Evolutionary conservation across 257 asterid genomes (phyloP).

Genomic region (Primulina eburnea): DNA sequence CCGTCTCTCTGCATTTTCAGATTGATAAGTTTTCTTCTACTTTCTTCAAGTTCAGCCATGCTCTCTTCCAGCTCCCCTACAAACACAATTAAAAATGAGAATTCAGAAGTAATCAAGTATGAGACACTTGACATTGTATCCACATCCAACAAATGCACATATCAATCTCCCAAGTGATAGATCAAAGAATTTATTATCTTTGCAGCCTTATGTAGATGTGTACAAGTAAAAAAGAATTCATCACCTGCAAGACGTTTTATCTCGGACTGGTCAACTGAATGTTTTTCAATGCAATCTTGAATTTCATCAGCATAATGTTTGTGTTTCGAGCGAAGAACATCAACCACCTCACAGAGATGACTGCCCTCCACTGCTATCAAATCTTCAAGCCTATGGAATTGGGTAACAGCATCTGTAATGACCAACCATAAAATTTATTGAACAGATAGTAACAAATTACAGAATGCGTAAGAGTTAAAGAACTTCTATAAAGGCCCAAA

Average conservation of each 20-base stretch:
- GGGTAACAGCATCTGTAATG: conserved; percentile 55
- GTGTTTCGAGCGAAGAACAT: conserved; percentile 63
- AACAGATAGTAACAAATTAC: conserved; percentile 1
- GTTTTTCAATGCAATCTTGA: conserved; percentile 55
- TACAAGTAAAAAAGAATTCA: conserved; percentile 7
- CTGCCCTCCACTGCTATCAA: conserved; percentile 68
- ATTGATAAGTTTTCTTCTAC: conserved; percentile 78
- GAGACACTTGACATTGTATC: conserved; percentile 10
- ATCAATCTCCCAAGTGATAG: conserved; percentile 12
- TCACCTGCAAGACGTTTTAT: conserved; percentile 73
- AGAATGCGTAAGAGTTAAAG: not conserved
- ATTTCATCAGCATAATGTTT: conserved; percentile 68
- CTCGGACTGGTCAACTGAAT: conserved; percentile 67
- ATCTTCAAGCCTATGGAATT: conserved; percentile 59
- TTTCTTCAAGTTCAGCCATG: conserved; percentile 89
- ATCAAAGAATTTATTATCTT: conserved; percentile 17
- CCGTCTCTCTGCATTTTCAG: conserved; percentile 85
- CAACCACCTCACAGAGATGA: conserved; percentile 52
- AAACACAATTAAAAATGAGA: conserved; percentile 24
- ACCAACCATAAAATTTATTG: conserved; percentile 22
- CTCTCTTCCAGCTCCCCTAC: conserved; percentile 89
- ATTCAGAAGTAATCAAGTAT: conserved; percentile 17
- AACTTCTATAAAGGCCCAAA: conserved; percentile 16
- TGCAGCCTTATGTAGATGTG: conserved; percentile 1
- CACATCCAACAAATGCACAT: conserved; percentile 21